Conservation (phyloP, 768 basidiomycete genomes). For the Pleurotus tuber-regium region DNA sequence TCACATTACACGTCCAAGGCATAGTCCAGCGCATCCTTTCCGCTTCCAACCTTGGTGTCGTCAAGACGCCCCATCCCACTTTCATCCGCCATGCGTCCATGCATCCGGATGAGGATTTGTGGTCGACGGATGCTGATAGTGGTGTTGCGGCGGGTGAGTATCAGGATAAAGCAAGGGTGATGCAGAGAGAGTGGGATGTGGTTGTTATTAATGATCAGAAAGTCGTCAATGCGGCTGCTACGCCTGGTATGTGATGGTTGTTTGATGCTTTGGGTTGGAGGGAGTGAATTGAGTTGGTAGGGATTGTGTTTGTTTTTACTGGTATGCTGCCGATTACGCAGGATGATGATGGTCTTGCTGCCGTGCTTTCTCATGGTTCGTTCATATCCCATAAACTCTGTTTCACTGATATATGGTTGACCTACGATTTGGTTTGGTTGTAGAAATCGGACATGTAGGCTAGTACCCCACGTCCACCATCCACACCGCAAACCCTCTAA, state of each 20-base stretch:
- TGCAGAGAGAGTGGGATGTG: constrained; percentile 57
- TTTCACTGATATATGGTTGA: not conserved
- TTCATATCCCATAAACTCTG: constrained; percentile 4
- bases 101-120: constrained; percentile 25
- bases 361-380: constrained; percentile 81
- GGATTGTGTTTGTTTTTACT: constrained; percentile 83
- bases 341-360: constrained; percentile 81
- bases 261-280: too few relatives aligned
- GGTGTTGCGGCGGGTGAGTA: constrained; percentile 15
- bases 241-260: constrained; percentile 56
- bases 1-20: constrained; percentile 64
- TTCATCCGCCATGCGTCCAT: constrained; percentile 20
- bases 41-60: constrained; percentile 67
- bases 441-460: constrained; percentile 84
- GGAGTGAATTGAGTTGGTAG: constrained; percentile 28
- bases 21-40: constrained; percentile 70
- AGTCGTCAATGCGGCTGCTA: constrained; percentile 75
- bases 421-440: constrained; percentile 6
- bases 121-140: constrained; percentile 32
- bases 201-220: constrained; percentile 74
- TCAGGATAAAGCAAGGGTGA: constrained; percentile 23
- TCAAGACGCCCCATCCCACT: constrained; percentile 28
- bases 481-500: not conserved
- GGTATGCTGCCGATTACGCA: constrained; percentile 79
- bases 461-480: constrained; percentile 13